Percentiles rank a stretch among this genome's conserved stretches.
Conservation (phyloP, 2,329 filamentous ascomycete species). For the Aurifilum marmelostoma region DNA sequence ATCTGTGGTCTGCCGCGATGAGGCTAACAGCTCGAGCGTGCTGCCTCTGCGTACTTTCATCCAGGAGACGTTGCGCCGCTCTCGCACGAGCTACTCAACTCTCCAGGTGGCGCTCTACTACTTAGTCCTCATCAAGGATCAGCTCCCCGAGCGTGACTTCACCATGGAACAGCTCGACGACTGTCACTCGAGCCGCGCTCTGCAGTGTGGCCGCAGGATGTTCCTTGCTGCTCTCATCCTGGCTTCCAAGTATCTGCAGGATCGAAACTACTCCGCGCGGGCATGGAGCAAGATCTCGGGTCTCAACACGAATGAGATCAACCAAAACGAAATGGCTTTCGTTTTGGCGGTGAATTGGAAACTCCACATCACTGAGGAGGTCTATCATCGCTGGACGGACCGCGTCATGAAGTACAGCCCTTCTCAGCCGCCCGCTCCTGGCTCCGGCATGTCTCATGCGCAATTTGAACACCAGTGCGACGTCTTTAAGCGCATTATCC, state of each 20-base stretch:
- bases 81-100: conserved; percentile 95
- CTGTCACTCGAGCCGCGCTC: conserved; percentile 71
- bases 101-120: conserved; percentile 97
- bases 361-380: conserved; percentile 85
- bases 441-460: conserved; percentile 43
- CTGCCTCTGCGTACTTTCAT: conserved; percentile 94
- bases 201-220: conserved; percentile 97
- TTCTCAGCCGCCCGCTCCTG: conserved; percentile 57
- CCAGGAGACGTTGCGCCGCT: conserved; percentile 92
- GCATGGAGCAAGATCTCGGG: conserved; percentile 99
- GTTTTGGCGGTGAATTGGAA: conserved; percentile 90
- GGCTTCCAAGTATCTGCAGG: conserved; percentile 96
- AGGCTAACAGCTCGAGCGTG: conserved; percentile 74
- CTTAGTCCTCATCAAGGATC: conserved; percentile 88
- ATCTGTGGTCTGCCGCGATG: conserved; percentile 74
- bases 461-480: conserved; percentile 43
- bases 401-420: conserved; percentile 86
- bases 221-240: conserved; percentile 93
- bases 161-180: conserved; percentile 83
- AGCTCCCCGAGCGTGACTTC: conserved; percentile 82
- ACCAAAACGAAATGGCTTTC: conserved; percentile 94
- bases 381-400: conserved; percentile 93
- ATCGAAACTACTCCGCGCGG: conserved; percentile 94
- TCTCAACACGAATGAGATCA: conserved; percentile 91
- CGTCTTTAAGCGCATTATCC: conserved; percentile 63